Evolutionary conservation across 2,329 filamentous ascomycete species (phyloP).

Genomic region (Raffaelea arxii): DNA sequence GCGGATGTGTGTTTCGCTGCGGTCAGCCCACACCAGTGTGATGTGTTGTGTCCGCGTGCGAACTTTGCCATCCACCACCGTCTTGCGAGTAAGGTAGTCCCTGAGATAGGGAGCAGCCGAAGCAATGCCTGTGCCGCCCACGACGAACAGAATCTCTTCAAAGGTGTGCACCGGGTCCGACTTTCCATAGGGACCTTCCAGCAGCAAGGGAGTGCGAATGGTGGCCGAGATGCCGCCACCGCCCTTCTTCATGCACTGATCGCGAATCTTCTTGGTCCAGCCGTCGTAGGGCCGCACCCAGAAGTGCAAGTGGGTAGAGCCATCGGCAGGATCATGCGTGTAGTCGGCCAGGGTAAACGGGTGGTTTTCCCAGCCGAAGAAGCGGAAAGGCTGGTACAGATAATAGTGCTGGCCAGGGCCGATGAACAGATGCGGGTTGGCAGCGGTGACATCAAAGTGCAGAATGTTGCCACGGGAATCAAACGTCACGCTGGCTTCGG

Average conservation of each 20-base stretch:
- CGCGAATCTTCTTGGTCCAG: constrained; percentile 6
- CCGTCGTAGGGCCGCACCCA: constrained; percentile 6
- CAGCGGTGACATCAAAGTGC: constrained; percentile 1
- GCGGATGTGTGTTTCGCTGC: constrained; percentile 3
- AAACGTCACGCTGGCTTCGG: not conserved
- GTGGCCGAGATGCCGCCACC: not conserved
- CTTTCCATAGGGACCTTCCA: constrained; percentile 9
- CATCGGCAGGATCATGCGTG: not conserved
- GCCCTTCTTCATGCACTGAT: not conserved
- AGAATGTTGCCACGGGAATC: constrained; percentile 4
- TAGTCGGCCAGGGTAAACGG: constrained; percentile 34
- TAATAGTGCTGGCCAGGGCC: constrained; percentile 34
- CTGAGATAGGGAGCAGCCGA: constrained; percentile 3
- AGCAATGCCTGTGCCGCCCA: constrained; percentile 6
- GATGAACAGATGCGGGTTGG: constrained; percentile 9
- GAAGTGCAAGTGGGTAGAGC: constrained; percentile 1
- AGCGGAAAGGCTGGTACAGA: constrained; percentile 28
- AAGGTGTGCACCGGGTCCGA: constrained; percentile 2
- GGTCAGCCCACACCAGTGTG: constrained; percentile 6
- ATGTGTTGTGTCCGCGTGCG: constrained; percentile 4
- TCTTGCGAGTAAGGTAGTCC: constrained; percentile 2
- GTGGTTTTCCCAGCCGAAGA: constrained; percentile 36
- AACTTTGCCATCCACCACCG: not conserved
- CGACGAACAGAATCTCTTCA: constrained; percentile 5
- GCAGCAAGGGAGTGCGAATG: not conserved